Conservation (phyloP, 1,139 yeast genomes). For the Hyphopichia wangnamkhiaoensis region DNA sequence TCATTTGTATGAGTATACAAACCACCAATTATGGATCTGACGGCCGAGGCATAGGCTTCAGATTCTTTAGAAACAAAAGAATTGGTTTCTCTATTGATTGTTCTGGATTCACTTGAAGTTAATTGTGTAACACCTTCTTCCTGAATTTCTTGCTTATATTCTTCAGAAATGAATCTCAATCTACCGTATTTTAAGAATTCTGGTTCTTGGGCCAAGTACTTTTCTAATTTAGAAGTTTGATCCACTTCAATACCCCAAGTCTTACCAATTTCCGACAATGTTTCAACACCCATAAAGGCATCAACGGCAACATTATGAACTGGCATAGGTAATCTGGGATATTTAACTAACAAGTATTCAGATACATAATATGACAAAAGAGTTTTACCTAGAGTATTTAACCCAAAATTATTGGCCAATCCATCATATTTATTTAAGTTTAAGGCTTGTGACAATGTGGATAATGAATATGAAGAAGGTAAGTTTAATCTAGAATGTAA, state of each 20-base stretch:
- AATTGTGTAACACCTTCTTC: conserved; percentile 56
- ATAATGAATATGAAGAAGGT: conserved; percentile 55
- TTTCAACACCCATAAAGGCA: conserved; percentile 65
- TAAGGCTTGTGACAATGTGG: conserved; percentile 80
- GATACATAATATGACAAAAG: conserved; percentile 74
- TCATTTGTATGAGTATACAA: conserved; percentile 68
- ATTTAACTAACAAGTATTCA: conserved; percentile 69
- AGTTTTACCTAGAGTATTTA: conserved; percentile 77
- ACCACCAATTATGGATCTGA: conserved; percentile 73
- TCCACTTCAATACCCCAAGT: conserved; percentile 91
- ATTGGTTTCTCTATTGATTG: conserved; percentile 20
- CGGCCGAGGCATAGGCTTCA: conserved; percentile 56
- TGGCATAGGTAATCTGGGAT: conserved; percentile 87
- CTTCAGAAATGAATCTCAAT: conserved; percentile 52
- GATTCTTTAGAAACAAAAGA: conserved; percentile 31
- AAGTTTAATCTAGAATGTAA: conserved; percentile 74
- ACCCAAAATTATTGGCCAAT: conserved; percentile 74
- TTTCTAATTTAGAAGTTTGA: conserved; percentile 59
- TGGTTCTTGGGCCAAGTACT: conserved; percentile 70
- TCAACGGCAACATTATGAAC: conserved; percentile 75
- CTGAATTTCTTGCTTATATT: conserved; percentile 34
- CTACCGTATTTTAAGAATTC: conserved; percentile 64
- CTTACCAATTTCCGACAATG: conserved; percentile 65
- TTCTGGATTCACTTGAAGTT: conserved; percentile 28
- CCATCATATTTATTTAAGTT: conserved; percentile 48